These are phyloP conservation scores for Blepharisma japonicum DNA, from an alignment of 73 alveolate genomes.

Conservation along the genomic window DNA sequence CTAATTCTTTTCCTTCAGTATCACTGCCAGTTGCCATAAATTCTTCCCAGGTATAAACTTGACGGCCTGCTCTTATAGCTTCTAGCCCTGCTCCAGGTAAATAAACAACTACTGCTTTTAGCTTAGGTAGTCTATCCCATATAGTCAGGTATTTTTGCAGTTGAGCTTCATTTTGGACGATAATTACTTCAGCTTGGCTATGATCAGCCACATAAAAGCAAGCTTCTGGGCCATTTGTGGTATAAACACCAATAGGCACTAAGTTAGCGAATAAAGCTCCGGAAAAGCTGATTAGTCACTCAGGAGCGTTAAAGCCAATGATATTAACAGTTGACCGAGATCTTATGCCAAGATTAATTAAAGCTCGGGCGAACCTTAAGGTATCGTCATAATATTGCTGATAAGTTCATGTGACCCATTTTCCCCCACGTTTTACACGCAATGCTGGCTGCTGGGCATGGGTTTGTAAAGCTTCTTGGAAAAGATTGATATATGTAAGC, in stretches of 20 bases:
- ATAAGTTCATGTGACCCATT: slow-evolving; percentile 55
- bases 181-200: slow-evolving; percentile 65
- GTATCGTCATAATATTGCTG: slow-evolving; percentile 47
- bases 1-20: not conserved
- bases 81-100: slow-evolving; percentile 27
- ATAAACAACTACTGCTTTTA: slow-evolving; percentile 58
- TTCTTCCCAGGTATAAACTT: slow-evolving; percentile 54
- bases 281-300: slow-evolving; percentile 72
- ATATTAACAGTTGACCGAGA: slow-evolving; percentile 64
- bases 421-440: slow-evolving; percentile 49
- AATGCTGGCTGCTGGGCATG: slow-evolving; percentile 44
- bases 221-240: slow-evolving; percentile 80
- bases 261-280: slow-evolving; percentile 71
- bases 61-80: not conserved
- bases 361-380: slow-evolving; percentile 61
- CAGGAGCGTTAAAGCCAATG: slow-evolving; percentile 84
- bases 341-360: slow-evolving; percentile 62
- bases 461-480: slow-evolving; percentile 19
- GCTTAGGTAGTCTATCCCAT: slow-evolving; percentile 39
- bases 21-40: slow-evolving; percentile 35
- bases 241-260: slow-evolving; percentile 75
- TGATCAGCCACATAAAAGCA: slow-evolving; percentile 73
- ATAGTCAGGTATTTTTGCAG: slow-evolving; percentile 52
- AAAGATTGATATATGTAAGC: slow-evolving; percentile 26
- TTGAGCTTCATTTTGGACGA: slow-evolving; percentile 62